Evolutionary conservation across 257 asterid genomes (phyloP).

Genomic region (Jaltomata sinuosa): DNA sequence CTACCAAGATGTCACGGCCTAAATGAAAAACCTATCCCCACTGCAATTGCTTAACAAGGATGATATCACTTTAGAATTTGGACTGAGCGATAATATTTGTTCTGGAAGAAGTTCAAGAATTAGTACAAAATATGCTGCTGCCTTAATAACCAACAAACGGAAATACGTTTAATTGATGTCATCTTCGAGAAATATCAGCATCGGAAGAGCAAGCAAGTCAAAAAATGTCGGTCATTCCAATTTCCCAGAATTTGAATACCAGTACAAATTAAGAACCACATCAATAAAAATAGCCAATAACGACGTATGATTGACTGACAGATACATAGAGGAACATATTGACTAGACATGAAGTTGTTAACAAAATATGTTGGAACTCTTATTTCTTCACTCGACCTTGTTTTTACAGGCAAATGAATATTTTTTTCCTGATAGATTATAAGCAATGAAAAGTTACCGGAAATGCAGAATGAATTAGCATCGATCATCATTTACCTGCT

Average conservation of each 20-base stretch:
- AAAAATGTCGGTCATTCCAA: neutral
- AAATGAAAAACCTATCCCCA: neutral
- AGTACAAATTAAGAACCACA: neutral
- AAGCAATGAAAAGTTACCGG: neutral
- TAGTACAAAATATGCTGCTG: neutral
- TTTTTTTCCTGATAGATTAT: neutral
- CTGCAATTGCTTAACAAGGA: neutral
- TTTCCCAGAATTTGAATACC: neutral
- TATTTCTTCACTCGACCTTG: neutral
- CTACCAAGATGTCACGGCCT: neutral
- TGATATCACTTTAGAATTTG: neutral
- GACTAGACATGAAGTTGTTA: neutral
- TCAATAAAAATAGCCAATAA: neutral
- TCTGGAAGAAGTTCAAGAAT: neutral
- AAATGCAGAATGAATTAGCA: neutral
- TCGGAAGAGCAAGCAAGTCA: neutral
- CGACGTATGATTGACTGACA: neutral
- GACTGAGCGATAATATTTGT: neutral
- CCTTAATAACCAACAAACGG: neutral
- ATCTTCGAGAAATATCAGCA: neutral
- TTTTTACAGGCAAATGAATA: neutral
- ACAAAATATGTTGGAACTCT: neutral
- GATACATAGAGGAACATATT: neutral
- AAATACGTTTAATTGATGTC: neutral
- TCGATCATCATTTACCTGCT: conserved; percentile 34